Evolutionary conservation across 495 filamentous ascomycete species (phyloP).

Genomic region (Penicilliopsis zonata): DNA sequence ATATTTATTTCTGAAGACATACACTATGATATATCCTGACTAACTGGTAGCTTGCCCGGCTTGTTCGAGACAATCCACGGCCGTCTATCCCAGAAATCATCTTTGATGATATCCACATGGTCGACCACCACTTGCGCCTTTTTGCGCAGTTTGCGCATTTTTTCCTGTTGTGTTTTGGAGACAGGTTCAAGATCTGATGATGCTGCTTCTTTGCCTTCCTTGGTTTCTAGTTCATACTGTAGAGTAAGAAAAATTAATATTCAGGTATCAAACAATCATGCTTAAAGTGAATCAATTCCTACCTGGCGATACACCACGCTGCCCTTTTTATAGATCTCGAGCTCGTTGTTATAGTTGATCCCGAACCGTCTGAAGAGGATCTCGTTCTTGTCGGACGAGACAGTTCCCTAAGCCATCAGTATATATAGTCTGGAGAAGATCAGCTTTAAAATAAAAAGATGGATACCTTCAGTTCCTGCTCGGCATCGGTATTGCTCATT

Average conservation of each 20-base stretch:
- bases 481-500: slow-evolving; percentile 63
- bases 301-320: slow-evolving; percentile 82
- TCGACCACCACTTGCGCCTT: slow-evolving; percentile 71
- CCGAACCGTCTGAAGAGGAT: slow-evolving; percentile 80
- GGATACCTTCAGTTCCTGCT: slow-evolving; percentile 59
- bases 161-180: slow-evolving; percentile 68
- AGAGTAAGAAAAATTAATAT: slow-evolving; percentile 5
- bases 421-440: slow-evolving; percentile 1
- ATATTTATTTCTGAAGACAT: no score
- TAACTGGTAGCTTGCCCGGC: slow-evolving; percentile 51
- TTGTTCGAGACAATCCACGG: slow-evolving; percentile 78
- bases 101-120: slow-evolving; percentile 85
- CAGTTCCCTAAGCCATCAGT: slow-evolving; percentile 49
- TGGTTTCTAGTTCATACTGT: slow-evolving; percentile 30
- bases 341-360: slow-evolving; percentile 96
- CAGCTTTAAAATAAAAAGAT: not conserved
- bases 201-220: slow-evolving; percentile 5
- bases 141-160: slow-evolving; percentile 57
- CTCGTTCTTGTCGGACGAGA: slow-evolving; percentile 85
- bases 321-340: slow-evolving; percentile 85
- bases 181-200: slow-evolving; percentile 17
- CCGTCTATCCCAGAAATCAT: slow-evolving; percentile 80
- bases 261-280: not conserved
- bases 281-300: slow-evolving; percentile 10
- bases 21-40: no score